A percentile compares a stretch with the other conserved stretches of the same genome.
phyloP scores from a whole-genome alignment of 2,329 filamentous ascomycete species.

The Cryphonectria naterciae region DNA sequence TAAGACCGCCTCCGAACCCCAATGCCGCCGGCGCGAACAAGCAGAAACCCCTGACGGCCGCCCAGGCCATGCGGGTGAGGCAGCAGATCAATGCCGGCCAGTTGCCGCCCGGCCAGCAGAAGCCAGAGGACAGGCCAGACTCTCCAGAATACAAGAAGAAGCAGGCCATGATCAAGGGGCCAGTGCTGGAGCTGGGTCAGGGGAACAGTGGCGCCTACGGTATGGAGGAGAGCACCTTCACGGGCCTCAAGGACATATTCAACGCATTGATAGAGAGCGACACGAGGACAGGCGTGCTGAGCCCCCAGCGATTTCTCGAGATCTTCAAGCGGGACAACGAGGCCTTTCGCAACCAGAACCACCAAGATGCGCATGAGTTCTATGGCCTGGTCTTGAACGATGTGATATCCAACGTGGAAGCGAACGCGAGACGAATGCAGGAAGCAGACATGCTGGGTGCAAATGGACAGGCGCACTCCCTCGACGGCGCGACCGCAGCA shows the following conservation, averaged over 20 bases:
- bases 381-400: slow-evolving; percentile 94
- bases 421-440: slow-evolving; percentile 71
- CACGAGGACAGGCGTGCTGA: slow-evolving; percentile 85
- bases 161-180: slow-evolving; percentile 68
- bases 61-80: slow-evolving; percentile 62
- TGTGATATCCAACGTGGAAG: slow-evolving; percentile 90
- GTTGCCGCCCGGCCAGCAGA: slow-evolving; percentile 58
- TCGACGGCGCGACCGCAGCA: slow-evolving; percentile 46
- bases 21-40: slow-evolving; percentile 48
- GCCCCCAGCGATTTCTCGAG: slow-evolving; percentile 90
- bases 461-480: slow-evolving; percentile 55
- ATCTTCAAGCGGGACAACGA: slow-evolving; percentile 94
- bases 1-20: slow-evolving; percentile 61
- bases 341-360: slow-evolving; percentile 96
- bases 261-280: slow-evolving; percentile 82
- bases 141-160: slow-evolving; percentile 99
- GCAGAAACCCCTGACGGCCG: slow-evolving; percentile 56
- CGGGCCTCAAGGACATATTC: slow-evolving; percentile 94
- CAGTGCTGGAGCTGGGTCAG: slow-evolving; percentile 69
- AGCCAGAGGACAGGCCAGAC: slow-evolving; percentile 88
- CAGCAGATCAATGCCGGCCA: slow-evolving; percentile 59
- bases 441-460: slow-evolving; percentile 49
- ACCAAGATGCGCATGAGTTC: slow-evolving; percentile 98
- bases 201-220: slow-evolving; percentile 81
- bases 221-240: slow-evolving; percentile 95